A percentile compares a stretch with the other conserved stretches of the same genome.
Conservation (phyloP, 176 grass and related monocot genomes). For the Pontederia paniculata region DNA sequence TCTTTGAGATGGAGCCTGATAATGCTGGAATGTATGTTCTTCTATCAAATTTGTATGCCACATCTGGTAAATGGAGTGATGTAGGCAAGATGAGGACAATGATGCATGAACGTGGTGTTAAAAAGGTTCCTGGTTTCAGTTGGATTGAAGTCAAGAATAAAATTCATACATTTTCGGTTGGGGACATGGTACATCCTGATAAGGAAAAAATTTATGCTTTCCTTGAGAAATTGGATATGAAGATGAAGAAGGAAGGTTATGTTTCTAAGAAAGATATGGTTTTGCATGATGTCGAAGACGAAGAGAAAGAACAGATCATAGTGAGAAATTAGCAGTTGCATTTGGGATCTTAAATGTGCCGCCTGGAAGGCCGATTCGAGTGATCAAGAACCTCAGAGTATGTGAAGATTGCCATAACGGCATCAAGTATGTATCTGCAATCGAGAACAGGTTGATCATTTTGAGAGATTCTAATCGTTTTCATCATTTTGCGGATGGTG, state of each 20-base stretch:
- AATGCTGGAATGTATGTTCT: constrained; percentile 95
- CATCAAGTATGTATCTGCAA: constrained; percentile 75
- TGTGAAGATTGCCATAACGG: constrained; percentile 79
- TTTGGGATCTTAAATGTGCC: constrained; percentile 87
- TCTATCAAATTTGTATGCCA: constrained; percentile 89
- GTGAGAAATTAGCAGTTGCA: constrained; percentile 79
- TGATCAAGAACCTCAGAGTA: constrained; percentile 84
- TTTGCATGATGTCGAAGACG: constrained; percentile 95
- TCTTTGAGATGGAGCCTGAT: constrained; percentile 88
- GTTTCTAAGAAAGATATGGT: constrained; percentile 69
- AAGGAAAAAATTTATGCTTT: constrained; percentile 80
- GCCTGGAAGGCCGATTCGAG: constrained; percentile 57
- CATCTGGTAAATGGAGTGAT: constrained; percentile 71
- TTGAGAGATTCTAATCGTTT: constrained; percentile 86
- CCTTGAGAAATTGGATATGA: constrained; percentile 59
- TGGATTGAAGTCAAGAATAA: constrained; percentile 92
- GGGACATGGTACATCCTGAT: constrained; percentile 66
- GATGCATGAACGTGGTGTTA: constrained; percentile 65
- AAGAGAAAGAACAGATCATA: constrained; percentile 92
- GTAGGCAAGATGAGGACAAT: constrained; percentile 65
- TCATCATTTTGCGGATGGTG: constrained; percentile 81
- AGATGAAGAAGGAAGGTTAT: constrained; percentile 75
- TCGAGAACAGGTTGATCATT: constrained; percentile 78
- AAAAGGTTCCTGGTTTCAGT: constrained; percentile 79
- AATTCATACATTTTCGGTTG: constrained; percentile 69